Evolutionary conservation across 2,329 filamentous ascomycete genomes (phyloP).

Genomic region (Colletotrichum tropicale): DNA sequence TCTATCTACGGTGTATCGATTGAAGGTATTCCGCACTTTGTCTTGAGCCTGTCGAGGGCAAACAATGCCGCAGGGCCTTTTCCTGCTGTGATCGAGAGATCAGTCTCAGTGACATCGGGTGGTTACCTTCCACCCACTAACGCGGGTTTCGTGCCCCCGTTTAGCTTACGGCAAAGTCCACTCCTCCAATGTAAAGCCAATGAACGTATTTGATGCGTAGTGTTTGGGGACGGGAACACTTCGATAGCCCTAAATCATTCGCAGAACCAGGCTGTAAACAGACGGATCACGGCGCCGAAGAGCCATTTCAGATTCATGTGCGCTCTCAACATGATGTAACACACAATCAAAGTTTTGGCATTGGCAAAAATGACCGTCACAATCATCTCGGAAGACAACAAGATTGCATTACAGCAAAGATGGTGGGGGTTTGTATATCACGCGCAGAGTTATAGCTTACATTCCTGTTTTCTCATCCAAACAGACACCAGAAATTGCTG

Average conservation of each 20-base stretch:
- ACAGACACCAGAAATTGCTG: rapidly evolving
- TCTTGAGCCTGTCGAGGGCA: not conserved
- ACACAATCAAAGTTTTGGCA: too few relatives aligned
- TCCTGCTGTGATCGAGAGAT: not conserved
- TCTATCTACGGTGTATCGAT: rapidly evolving
- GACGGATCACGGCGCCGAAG: too few relatives aligned
- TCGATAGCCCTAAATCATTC: not conserved
- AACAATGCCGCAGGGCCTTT: rapidly evolving
- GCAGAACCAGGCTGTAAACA: not conserved
- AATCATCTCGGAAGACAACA: too few relatives aligned
- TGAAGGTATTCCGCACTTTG: rapidly evolving
- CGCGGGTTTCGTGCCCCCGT: rapidly evolving
- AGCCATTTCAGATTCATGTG: not conserved
- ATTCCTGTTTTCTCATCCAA: not conserved
- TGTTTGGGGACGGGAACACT: not conserved
- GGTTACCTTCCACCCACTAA: rapidly evolving
- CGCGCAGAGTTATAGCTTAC: rapidly evolving
- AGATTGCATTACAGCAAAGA: too few relatives aligned
- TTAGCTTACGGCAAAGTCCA: rapidly evolving
- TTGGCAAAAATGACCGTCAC: too few relatives aligned
- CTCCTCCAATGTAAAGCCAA: not conserved
- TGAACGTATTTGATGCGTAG: not conserved
- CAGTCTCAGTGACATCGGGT: rapidly evolving
- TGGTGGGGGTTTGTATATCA: not conserved
- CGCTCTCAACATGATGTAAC: not conserved